Evolutionary conservation across 1,284 basidiomycete species (phyloP).

Genomic region (Mixia osmundae): DNA sequence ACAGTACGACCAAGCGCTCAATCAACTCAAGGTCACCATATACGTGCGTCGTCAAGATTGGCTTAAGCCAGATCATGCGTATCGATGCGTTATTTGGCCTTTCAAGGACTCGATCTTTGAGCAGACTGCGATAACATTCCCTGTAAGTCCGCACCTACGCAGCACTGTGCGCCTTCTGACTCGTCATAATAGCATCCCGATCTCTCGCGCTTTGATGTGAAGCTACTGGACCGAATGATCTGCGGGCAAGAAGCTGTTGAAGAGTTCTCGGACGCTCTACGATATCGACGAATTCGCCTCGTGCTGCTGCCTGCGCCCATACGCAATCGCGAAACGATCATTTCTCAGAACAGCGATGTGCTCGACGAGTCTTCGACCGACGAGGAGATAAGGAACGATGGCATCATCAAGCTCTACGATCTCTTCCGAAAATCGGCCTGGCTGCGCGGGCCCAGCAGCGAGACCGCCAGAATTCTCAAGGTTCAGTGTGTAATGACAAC

Average conservation of each 20-base stretch:
- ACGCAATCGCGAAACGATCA: slow-evolving; percentile 29
- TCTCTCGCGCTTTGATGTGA: slow-evolving; percentile 7
- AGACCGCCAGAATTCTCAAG: slow-evolving; percentile 1
- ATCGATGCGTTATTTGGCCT: too few relatives aligned
- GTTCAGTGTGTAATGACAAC: slow-evolving; percentile 1
- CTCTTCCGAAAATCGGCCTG: slow-evolving; percentile 29
- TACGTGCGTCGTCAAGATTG: too few relatives aligned
- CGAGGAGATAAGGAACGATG: slow-evolving; percentile 65
- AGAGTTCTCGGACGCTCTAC: slow-evolving; percentile 35
- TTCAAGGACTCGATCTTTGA: too few relatives aligned
- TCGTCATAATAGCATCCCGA: slow-evolving; percentile 16
- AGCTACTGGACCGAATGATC: slow-evolving; percentile 4
- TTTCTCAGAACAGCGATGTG: slow-evolving; percentile 28
- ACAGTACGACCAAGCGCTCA: slow-evolving; percentile 48
- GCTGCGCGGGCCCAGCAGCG: slow-evolving; percentile 1
- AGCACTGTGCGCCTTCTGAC: neutral
- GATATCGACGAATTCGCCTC: slow-evolving; percentile 90
- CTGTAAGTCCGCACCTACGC: too few relatives aligned
- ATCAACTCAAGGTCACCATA: slow-evolving; percentile 47
- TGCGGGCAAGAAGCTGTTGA: slow-evolving; percentile 1
- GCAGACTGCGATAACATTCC: too few relatives aligned
- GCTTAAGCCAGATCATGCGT: too few relatives aligned
- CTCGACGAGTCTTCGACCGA: slow-evolving; percentile 30
- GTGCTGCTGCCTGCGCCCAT: slow-evolving; percentile 66
- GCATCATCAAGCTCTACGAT: slow-evolving; percentile 76